Conservation (phyloP, 805 yeast genomes). For the Saccharomycopsis fibuligera region DNA sequence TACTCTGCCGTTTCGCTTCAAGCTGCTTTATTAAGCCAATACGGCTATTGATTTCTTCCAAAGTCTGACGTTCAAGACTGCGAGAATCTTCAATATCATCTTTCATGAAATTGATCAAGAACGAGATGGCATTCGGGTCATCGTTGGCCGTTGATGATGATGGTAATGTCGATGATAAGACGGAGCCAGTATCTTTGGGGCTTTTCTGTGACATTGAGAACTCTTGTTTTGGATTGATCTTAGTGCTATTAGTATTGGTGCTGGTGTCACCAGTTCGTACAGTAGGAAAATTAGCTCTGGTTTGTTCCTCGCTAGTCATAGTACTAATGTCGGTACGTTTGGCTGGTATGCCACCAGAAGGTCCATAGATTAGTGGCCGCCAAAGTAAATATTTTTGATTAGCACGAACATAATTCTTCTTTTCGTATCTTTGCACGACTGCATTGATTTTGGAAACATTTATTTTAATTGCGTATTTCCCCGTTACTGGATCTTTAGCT, state of each 20-base stretch:
- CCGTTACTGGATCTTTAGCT: conserved; percentile 37
- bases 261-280: background rate
- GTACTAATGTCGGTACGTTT: conserved; percentile 25
- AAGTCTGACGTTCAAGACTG: conserved; percentile 50
- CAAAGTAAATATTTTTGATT: conserved; percentile 55
- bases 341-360: conserved; percentile 77
- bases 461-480: conserved; percentile 47
- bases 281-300: conserved; percentile 28
- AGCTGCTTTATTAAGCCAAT: conserved; percentile 23
- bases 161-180: too few species aligned
- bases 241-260: background rate
- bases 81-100: conserved; percentile 65
- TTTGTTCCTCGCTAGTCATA: conserved; percentile 29
- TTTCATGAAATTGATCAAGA: conserved; percentile 51
- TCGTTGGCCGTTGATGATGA: background rate
- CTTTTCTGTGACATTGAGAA: too few species aligned
- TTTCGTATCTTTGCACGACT: conserved; percentile 44
- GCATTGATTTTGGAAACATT: conserved; percentile 38
- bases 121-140: conserved; percentile 38
- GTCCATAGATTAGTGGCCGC: conserved; percentile 81
- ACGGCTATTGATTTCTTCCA: conserved; percentile 37
- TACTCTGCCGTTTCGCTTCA: conserved; percentile 24
- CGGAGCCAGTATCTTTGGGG: too few species aligned
- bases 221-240: conserved; percentile 1
- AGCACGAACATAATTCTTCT: conserved; percentile 46